Conservation (phyloP, 176 grass and related monocot genomes). For the Oryza meridionalis region DNA sequence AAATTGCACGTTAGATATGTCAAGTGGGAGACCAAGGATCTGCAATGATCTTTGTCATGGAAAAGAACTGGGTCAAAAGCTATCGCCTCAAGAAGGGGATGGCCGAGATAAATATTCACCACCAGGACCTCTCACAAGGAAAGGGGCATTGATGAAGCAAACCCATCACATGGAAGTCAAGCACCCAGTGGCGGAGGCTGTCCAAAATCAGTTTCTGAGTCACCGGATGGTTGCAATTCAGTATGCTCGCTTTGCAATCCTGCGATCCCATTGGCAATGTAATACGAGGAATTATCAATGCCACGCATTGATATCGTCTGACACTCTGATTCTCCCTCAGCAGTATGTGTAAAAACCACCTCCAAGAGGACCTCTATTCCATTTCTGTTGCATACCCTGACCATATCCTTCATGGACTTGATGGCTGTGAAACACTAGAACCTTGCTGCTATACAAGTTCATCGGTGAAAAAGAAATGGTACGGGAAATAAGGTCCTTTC, state of each 20-base stretch:
- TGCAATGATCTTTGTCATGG: conserved; percentile 85
- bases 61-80: conserved; percentile 85
- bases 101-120: conserved; percentile 66
- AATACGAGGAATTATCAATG: conserved; percentile 82
- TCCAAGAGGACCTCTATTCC: conserved; percentile 92
- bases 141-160: conserved; percentile 91
- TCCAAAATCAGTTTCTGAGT: conserved; percentile 87
- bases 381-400: conserved; percentile 77
- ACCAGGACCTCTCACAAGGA: conserved; percentile 55
- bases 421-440: conserved; percentile 55
- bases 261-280: conserved; percentile 42
- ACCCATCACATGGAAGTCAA: conserved; percentile 96
- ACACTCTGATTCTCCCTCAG: conserved; percentile 61
- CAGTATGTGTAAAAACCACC: conserved; percentile 71
- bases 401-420: conserved; percentile 85
- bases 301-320: conserved; percentile 73
- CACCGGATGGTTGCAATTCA: conserved; percentile 74
- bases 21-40: conserved; percentile 87
- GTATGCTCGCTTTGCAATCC: conserved; percentile 43
- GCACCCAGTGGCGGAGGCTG: conserved; percentile 88
- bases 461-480: conserved; percentile 83
- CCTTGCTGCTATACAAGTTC: conserved; percentile 41
- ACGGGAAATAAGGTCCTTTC: conserved; percentile 82
- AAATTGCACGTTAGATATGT: conserved; percentile 64
- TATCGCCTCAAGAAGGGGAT: conserved; percentile 84